Conservation (phyloP, 2,329 filamentous ascomycete genomes). For the Colletotrichum karsti region DNA sequence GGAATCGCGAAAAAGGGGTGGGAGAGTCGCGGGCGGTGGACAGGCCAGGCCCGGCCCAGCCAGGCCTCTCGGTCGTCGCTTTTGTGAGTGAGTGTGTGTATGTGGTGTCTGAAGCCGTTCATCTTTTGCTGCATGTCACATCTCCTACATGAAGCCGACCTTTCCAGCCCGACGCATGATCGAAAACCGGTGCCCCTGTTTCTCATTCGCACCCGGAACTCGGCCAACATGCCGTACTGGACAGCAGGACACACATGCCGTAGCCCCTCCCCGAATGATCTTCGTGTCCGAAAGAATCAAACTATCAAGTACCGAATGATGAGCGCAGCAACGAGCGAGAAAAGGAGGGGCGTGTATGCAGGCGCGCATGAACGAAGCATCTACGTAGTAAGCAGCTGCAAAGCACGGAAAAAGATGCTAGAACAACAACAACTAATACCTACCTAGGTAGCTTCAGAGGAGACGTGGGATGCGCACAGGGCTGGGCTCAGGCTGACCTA, state of each 20-base stretch:
- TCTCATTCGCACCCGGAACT: neutral
- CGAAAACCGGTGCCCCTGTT: neutral
- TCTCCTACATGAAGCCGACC: neutral
- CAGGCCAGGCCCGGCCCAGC: neutral
- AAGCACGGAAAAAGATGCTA: too few relatives aligned
- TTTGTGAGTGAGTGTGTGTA: neutral
- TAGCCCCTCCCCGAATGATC: too few relatives aligned
- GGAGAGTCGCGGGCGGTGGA: too few relatives aligned
- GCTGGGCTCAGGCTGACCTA: constrained; percentile 1
- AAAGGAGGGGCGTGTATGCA: neutral
- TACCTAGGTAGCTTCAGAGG: neutral
- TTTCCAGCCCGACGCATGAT: neutral
- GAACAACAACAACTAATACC: too few relatives aligned
- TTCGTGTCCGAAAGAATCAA: too few relatives aligned
- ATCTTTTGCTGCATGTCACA: neutral
- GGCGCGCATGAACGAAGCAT: neutral
- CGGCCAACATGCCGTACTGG: neutral
- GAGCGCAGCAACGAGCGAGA: neutral
- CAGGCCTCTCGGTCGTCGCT: too few relatives aligned
- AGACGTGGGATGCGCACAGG: constrained; percentile 17
- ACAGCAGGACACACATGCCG: too few relatives aligned
- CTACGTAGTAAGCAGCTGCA: neutral
- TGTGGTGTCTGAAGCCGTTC: neutral
- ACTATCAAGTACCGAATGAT: too few relatives aligned
- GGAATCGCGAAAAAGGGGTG: too few relatives aligned